These are phyloP conservation scores for Ichthyophthirius multifiliis DNA, from an alignment of 169 alveolate species.

Conservation along the genomic window DNA sequence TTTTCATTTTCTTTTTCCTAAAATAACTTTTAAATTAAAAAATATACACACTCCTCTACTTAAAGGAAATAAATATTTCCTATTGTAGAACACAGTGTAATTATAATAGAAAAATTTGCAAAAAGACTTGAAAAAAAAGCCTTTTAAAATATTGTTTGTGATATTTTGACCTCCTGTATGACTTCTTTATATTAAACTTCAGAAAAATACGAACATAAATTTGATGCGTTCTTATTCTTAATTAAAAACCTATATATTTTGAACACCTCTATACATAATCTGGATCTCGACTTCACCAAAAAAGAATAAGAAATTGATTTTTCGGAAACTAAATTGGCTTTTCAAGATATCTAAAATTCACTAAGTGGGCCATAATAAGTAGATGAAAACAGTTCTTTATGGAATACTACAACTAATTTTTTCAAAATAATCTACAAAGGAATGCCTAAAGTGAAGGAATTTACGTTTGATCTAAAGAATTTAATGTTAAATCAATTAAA, in stretches of 20 bases:
- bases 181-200: neutral
- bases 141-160: conserved; percentile 15
- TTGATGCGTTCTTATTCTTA: conserved; percentile 10
- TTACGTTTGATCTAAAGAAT: conserved; percentile 6
- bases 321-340: neutral
- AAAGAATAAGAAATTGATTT: conserved; percentile 16
- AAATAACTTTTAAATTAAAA: neutral
- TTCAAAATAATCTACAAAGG: conserved; percentile 7
- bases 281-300: neutral
- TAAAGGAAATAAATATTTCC: neutral
- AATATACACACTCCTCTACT: neutral
- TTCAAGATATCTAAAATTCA: neutral
- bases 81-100: neutral
- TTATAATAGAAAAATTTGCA: neutral
- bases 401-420: conserved; percentile 3
- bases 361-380: neutral
- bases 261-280: neutral
- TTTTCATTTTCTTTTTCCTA: neutral
- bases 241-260: neutral
- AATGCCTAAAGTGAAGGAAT: conserved; percentile 8
- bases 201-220: neutral
- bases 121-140: neutral
- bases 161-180: neutral
- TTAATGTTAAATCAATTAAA: neutral
- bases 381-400: neutral